Evolutionary conservation across 768 basidiomycete species (phyloP).

Genomic region (Tephrocybe sp.): DNA sequence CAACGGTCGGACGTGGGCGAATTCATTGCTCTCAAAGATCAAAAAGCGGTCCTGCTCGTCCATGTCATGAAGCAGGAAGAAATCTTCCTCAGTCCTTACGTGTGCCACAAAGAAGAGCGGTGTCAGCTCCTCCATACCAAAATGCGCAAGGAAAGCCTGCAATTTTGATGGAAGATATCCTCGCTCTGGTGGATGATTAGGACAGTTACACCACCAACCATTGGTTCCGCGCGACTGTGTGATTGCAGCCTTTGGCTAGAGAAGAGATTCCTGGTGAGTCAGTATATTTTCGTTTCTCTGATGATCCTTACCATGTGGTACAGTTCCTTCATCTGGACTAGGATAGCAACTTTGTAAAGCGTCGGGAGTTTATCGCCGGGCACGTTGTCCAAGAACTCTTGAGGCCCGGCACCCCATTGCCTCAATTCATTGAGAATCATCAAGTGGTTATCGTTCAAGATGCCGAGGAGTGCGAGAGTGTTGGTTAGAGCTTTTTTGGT

Average conservation of each 20-base stretch:
- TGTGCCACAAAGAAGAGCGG: slow-evolving; percentile 1
- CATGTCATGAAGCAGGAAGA: neutral
- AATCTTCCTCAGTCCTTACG: slow-evolving; percentile 3
- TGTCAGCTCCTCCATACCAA: slow-evolving; percentile 2
- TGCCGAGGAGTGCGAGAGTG: neutral
- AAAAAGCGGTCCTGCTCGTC: neutral
- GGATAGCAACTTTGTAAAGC: neutral
- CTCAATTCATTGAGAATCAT: neutral
- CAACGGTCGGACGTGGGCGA: neutral
- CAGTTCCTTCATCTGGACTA: neutral
- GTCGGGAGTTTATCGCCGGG: neutral
- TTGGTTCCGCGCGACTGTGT: no score
- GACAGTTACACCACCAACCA: neutral
- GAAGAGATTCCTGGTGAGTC: no score
- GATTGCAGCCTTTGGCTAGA: no score
- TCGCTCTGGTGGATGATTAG: neutral
- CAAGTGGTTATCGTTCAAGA: slow-evolving; percentile 1
- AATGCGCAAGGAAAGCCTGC: neutral
- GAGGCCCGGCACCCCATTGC: neutral
- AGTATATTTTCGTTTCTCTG: no score
- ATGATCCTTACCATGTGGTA: neutral
- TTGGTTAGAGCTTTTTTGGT: neutral
- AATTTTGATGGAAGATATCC: neutral
- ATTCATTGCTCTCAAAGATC: neutral
- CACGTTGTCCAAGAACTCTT: neutral